Evolutionary conservation across 2,329 filamentous ascomycete species (phyloP), one percentile per base, ranked within the genome.

Genomic region (Pseudopithomyces chartarum): DNA sequence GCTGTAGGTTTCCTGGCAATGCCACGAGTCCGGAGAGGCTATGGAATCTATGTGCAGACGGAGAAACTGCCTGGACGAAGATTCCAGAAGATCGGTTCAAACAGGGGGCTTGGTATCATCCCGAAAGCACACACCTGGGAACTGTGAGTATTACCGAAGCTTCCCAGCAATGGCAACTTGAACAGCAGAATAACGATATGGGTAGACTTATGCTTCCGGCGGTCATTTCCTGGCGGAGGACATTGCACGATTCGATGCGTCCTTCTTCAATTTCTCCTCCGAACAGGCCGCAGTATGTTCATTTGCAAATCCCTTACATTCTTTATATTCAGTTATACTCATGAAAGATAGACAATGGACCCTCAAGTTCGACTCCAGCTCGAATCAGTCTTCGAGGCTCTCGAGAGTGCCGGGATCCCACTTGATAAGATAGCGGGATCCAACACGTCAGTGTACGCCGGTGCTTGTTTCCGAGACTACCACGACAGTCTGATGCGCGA

Each of bases 1-100:
- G 71, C 23, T 78, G 74, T 55, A 62, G 68, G 17, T 67, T 77
- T 26, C 64, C 76, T 12, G 74, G 74, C 26, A 69, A 57, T 10
- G 65, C 67, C n/a, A 57, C n/a, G 26, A 62, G 57, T 11, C 68
- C 68, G 4, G 68, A 71, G 11, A 64, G 66, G 6, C 70, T 76
- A n/a, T 78, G 76, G 76, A 45, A 73, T 12, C 46, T 77, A 13
- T 52, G 65, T 13, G 54, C 65, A 15, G 26, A 55, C 0, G 74
- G 73, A 0, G 56, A 62, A 0, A 59, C 73, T 7, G 76, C 71
- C 0, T 56, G 58, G 2, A 72, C 60, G 39, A 44, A 61, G 0
- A 60, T 70, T 1, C 73, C 77, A 2, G 8, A 54, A 23, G 53
- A 64, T 0, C 57, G 79, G 0, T 80, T 73, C 63, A 73, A 69